Evolutionary conservation across 1,284 basidiomycete species (phyloP).

Genomic region (Pascua guehoae): DNA sequence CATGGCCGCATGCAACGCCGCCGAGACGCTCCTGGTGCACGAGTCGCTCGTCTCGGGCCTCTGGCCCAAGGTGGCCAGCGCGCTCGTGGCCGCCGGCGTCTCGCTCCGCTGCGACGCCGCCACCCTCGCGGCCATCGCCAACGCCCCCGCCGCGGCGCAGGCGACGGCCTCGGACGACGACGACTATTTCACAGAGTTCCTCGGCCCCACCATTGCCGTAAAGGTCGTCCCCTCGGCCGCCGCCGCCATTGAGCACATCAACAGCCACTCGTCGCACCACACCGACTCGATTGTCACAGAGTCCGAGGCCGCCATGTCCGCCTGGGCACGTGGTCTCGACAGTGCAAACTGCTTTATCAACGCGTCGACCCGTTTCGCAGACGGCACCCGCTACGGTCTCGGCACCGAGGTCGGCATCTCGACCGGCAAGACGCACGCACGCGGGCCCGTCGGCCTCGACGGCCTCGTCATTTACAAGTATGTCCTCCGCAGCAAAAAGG

Average conservation of each 20-base stretch:
- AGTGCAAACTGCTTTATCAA: slow-evolving; percentile 93
- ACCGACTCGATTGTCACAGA: slow-evolving; percentile 94
- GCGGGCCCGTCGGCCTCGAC: slow-evolving; percentile 93
- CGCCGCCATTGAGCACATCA: slow-evolving; percentile 83
- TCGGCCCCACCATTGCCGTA: slow-evolving; percentile 78
- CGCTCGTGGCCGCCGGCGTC: slow-evolving; percentile 68
- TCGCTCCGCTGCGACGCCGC: slow-evolving; percentile 71
- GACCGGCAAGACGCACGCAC: slow-evolving; percentile 92
- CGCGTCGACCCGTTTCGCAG: slow-evolving; percentile 90
- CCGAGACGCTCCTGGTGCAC: slow-evolving; percentile 87
- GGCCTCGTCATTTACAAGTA: slow-evolving; percentile 95
- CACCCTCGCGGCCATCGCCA: slow-evolving; percentile 57
- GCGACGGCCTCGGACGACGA: slow-evolving; percentile 57
- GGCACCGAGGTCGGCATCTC: slow-evolving; percentile 98
- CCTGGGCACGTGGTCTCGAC: slow-evolving; percentile 83
- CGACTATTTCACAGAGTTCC: slow-evolving; percentile 84
- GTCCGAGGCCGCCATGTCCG: slow-evolving; percentile 60
- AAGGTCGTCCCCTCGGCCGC: slow-evolving; percentile 65
- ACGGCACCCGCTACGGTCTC: slow-evolving; percentile 95
- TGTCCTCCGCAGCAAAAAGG: slow-evolving; percentile 69
- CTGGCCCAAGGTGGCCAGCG: slow-evolving; percentile 74
- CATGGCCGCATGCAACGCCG: slow-evolving; percentile 92
- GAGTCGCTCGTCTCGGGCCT: slow-evolving; percentile 62
- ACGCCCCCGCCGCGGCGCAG: slow-evolving; percentile 49
- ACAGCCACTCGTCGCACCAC: slow-evolving; percentile 88